Percentiles rank a stretch among this genome's conserved stretches.
Conservation (phyloP, 2,329 filamentous ascomycete genomes). For the Periconia sp. region DNA sequence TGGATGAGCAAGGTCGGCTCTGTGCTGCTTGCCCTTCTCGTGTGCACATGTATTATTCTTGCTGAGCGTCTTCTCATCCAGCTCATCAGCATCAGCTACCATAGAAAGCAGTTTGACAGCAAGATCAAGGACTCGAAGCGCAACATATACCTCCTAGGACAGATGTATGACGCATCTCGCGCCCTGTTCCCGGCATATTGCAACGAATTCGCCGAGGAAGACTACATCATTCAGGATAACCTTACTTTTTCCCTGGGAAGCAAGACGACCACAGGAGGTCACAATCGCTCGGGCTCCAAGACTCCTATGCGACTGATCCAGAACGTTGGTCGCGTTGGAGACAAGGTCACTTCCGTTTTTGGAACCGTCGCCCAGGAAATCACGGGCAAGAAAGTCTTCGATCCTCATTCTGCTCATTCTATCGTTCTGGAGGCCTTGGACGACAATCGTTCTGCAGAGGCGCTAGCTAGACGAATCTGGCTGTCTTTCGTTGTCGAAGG, state of each 20-base stretch:
- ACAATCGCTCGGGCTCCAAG: slow-evolving; percentile 64
- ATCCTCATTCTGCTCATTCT: slow-evolving; percentile 87
- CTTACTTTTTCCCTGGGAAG: slow-evolving; percentile 67
- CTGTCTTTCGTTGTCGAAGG: slow-evolving; percentile 97
- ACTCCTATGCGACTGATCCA: slow-evolving; percentile 82
- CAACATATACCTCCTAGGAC: slow-evolving; percentile 78
- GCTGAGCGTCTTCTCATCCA: slow-evolving; percentile 81
- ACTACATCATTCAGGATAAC: slow-evolving; percentile 85
- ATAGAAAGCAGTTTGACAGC: slow-evolving; percentile 81
- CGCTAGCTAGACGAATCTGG: slow-evolving; percentile 93
- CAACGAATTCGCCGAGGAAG: slow-evolving; percentile 86
- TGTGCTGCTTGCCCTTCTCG: slow-evolving; percentile 70
- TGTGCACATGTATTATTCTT: slow-evolving; percentile 73
- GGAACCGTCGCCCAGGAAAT: slow-evolving; percentile 94
- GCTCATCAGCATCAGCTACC: slow-evolving; percentile 83
- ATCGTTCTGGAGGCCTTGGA: slow-evolving; percentile 89
- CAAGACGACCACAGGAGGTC: slow-evolving; percentile 55
- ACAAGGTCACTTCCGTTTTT: slow-evolving; percentile 91
- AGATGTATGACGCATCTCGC: slow-evolving; percentile 90
- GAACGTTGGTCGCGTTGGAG: slow-evolving; percentile 75
- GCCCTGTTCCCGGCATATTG: slow-evolving; percentile 92
- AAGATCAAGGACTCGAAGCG: slow-evolving; percentile 90
- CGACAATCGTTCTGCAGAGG: slow-evolving; percentile 82
- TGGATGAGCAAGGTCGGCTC: slow-evolving; percentile 67
- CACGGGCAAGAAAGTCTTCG: slow-evolving; percentile 94